Conservation (phyloP, 345 rosid species). For the Gossypium mustelinum region DNA sequence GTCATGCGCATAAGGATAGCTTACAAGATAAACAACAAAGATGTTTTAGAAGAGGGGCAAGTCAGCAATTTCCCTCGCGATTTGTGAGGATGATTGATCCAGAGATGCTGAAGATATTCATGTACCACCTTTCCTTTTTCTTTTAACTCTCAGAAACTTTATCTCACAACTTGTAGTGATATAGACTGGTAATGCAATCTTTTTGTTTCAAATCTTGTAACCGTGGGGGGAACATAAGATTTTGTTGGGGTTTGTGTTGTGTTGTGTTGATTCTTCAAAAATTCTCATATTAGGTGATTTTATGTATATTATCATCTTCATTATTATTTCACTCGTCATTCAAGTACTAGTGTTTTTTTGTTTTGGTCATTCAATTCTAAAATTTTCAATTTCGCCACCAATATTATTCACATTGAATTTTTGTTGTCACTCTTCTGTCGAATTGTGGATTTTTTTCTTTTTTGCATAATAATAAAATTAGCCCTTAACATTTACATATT, state of each 20-base stretch:
- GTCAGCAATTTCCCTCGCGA: slow-evolving; percentile 79
- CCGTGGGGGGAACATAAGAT: slow-evolving; percentile 24
- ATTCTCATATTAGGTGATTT: slow-evolving; percentile 23
- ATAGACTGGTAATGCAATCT: slow-evolving; percentile 16
- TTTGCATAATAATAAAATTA: too few species aligned
- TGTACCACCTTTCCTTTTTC: background rate
- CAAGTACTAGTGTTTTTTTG: too few species aligned
- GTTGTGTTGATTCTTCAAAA: slow-evolving; percentile 15
- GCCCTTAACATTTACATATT: too few species aligned
- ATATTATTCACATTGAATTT: too few species aligned
- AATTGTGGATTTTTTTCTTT: too few species aligned
- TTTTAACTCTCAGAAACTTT: slow-evolving; percentile 17
- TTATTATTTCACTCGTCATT: background rate
- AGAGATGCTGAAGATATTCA: slow-evolving; percentile 12
- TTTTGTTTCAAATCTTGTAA: slow-evolving; percentile 22
- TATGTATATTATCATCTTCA: slow-evolving; percentile 46
- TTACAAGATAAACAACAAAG: slow-evolving; percentile 73
- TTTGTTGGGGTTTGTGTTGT: slow-evolving; percentile 23
- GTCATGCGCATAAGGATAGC: slow-evolving; percentile 91
- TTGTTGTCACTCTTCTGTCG: too few species aligned
- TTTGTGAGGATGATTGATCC: slow-evolving; percentile 44
- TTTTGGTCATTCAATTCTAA: too few species aligned
- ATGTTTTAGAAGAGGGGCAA: slow-evolving; percentile 88
- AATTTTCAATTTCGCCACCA: too few species aligned
- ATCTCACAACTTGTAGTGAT: slow-evolving; percentile 29